Percentiles rank a stretch among this genome's conserved stretches.
Evolutionary conservation across 768 basidiomycete species (phyloP).

Genomic region (Plicaturopsis crispa): DNA sequence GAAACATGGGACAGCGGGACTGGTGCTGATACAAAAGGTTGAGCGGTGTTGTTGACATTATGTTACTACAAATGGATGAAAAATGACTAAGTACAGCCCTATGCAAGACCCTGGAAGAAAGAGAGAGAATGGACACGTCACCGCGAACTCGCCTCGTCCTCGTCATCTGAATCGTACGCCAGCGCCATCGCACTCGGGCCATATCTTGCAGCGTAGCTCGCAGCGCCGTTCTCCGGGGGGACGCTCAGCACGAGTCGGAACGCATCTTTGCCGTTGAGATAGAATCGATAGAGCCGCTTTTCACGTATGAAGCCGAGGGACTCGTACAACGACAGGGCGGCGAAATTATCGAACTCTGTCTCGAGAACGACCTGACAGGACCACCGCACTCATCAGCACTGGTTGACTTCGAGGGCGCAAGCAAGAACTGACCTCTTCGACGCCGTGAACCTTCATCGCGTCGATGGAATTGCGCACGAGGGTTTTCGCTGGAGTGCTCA

Average conservation of each 20-base stretch:
- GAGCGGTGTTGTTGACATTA: too few relatives aligned
- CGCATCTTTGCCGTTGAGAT: slow-evolving; percentile 95
- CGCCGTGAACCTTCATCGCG: slow-evolving; percentile 75
- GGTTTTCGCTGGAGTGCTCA: slow-evolving; percentile 72
- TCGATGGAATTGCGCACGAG: slow-evolving; percentile 80
- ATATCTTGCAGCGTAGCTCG: too few relatives aligned
- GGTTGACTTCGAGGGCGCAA: background rate
- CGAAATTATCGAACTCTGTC: slow-evolving; percentile 89
- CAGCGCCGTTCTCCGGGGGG: slow-evolving; percentile 18
- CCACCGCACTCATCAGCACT: background rate
- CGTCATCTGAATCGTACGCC: too few relatives aligned
- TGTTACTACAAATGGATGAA: too few relatives aligned
- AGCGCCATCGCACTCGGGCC: too few relatives aligned
- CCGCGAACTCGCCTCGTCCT: too few relatives aligned
- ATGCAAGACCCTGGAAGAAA: too few relatives aligned
- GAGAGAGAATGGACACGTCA: too few relatives aligned
- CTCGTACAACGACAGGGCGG: slow-evolving; percentile 85
- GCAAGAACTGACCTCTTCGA: slow-evolving; percentile 64
- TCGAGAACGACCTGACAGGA: slow-evolving; percentile 85
- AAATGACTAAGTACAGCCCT: too few relatives aligned
- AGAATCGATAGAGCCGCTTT: slow-evolving; percentile 91
- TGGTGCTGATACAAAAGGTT: too few relatives aligned
- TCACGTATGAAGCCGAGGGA: slow-evolving; percentile 93
- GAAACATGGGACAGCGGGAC: too few relatives aligned
- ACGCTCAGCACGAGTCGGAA: slow-evolving; percentile 73